Evolutionary conservation across 1,284 basidiomycete species (phyloP).

Genomic region (Pseudozyma sp.): DNA sequence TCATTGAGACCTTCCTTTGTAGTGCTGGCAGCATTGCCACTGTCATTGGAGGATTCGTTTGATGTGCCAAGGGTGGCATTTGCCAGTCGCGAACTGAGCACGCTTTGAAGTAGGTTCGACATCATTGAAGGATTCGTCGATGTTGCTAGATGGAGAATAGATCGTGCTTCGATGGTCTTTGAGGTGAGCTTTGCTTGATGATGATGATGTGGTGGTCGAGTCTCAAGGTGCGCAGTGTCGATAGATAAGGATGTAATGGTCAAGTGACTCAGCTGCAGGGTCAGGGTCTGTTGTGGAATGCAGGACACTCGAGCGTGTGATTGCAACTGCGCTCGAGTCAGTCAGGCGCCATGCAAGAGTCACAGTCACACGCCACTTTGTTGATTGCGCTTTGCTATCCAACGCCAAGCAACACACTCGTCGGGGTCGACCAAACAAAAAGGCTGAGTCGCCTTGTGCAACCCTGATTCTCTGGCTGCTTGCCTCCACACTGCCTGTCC

Average conservation of each 20-base stretch:
- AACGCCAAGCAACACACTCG: background rate
- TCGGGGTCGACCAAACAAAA: background rate
- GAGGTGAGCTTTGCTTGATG: constrained; percentile 4
- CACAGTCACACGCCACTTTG: constrained; percentile 15
- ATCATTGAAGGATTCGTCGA: constrained; percentile 23
- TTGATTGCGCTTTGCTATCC: background rate
- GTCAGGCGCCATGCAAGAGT: background rate
- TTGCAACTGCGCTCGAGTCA: constrained; percentile 7
- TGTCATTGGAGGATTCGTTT: constrained; percentile 14
- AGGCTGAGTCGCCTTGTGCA: constrained; percentile 8
- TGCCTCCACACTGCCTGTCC: too few species aligned
- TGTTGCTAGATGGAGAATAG: background rate
- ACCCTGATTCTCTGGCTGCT: too few species aligned
- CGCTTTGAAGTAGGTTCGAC: constrained; percentile 58
- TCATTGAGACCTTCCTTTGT: constrained; percentile 46
- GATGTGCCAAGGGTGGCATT: constrained; percentile 39
- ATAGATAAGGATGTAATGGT: background rate
- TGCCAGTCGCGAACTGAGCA: constrained; percentile 54
- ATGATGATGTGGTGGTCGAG: background rate
- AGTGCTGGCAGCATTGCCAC: background rate
- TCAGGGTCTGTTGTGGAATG: constrained; percentile 4
- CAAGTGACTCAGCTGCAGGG: constrained; percentile 22
- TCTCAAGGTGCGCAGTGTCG: too few species aligned
- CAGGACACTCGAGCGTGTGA: constrained; percentile 1
- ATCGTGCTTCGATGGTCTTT: background rate